Evolutionary conservation across 1,139 yeast genomes (phyloP), one percentile per base, ranked within the genome.

Genomic region (Arxiozyma bovina): DNA sequence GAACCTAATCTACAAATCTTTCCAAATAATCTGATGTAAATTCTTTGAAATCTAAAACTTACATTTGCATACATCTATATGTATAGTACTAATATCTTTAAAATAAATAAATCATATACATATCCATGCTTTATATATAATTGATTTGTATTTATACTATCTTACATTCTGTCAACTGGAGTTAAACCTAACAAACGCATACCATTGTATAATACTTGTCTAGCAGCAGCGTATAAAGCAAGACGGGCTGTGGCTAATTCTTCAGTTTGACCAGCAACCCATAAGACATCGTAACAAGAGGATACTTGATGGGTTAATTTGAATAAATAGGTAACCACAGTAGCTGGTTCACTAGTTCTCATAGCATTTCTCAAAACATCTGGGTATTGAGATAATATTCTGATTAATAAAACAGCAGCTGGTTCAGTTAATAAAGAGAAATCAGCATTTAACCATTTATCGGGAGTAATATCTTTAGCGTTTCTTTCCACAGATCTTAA

Each of bases 181-280:
- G 98, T 91, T 70, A 94, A 79, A 57, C 97, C 96, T 68, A 94
- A 77, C 69, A 94, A 77, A 50, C 77, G 77, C 94, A 94, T 86
- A 78, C 98, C 99, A 69, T 91, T 91, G 75, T 78, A 77, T 65
- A 94, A 78, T 25, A 89, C 95, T 74, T 87, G 95, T 75, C 93
- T 85, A 54, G 97, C 96, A 61, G 96, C 78, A 58, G 86, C 79
- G 73, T 91, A 94, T 65, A 94, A 80, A 4, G 98, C 97, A 73
- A 93, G 77, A 75, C 99, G 87, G 45, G 99, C 97, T 57, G 80
- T 73, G 54, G 98, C 95, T 68, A 93, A 77, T 54, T 87, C 90
- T 68, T 81, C 81, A 63, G 86, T 88, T 76, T 94, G 99, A 59
- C 98, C 98, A 61, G 96, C 89, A 62, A 94, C 99, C 96, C 99